A percentile compares a stretch with the other conserved stretches of the same genome.
phyloP scores from a whole-genome alignment of 164 flowering plant species.

The Warburgia ugandensis region DNA sequence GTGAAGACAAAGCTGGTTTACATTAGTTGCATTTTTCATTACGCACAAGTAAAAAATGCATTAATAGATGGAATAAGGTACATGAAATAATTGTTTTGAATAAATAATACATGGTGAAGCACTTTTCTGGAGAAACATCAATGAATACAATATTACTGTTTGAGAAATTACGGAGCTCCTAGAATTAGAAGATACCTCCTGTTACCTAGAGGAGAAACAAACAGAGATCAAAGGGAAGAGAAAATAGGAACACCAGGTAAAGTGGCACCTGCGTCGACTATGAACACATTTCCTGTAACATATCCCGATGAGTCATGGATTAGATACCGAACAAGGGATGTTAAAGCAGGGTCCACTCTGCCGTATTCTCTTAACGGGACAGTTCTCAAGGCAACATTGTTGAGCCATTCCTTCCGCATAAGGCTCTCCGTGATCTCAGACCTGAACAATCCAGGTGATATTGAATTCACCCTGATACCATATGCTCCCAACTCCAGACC shows the following conservation, averaged over 20 bases:
- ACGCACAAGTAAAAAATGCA: no score
- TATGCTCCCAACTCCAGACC: constrained; percentile 33
- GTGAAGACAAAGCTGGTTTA: no score
- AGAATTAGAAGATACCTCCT: no score
- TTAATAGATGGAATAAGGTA: no score
- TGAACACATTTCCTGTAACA: constrained; percentile 32
- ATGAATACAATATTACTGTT: no score
- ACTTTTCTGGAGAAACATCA: no score
- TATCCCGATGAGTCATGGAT: constrained; percentile 36
- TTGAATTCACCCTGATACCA: constrained; percentile 33
- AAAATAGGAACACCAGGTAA: constrained; percentile 39
- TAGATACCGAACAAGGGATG: constrained; percentile 36
- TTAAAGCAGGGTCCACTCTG: constrained; percentile 30
- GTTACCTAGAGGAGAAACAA: no score
- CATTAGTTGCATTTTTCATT: no score
- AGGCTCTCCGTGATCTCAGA: constrained; percentile 35
- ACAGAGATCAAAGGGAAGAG: constrained; percentile 39
- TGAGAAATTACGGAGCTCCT: no score
- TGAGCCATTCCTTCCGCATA: constrained; percentile 35
- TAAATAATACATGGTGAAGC: no score
- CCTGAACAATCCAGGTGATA: constrained; percentile 33
- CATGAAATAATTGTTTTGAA: no score
- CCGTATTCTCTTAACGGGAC: constrained; percentile 31
- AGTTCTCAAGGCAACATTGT: constrained; percentile 23
- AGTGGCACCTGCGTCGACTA: constrained; percentile 36